Percentiles rank a stretch among this genome's conserved stretches.
Evolutionary conservation across 1,284 basidiomycete species (phyloP).

Genomic region (Cutaneotrichosporon cyanovorans): DNA sequence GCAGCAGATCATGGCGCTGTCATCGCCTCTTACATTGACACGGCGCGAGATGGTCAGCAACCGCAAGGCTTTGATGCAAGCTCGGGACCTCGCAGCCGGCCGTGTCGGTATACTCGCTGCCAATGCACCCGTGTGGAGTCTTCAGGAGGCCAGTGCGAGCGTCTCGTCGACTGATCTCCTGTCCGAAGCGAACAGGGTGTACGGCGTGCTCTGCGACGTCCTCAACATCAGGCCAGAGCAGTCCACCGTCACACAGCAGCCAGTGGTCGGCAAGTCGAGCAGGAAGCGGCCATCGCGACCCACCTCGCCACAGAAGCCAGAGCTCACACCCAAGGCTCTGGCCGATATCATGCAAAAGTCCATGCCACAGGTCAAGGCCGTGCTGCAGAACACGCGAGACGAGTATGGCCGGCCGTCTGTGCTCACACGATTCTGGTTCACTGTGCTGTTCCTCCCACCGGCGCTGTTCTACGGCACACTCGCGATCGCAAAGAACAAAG

Average conservation of each 20-base stretch:
- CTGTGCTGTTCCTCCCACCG: constrained; percentile 43
- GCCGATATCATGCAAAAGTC: constrained; percentile 28
- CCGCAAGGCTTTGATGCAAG: constrained; percentile 22
- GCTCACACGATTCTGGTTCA: constrained; percentile 43
- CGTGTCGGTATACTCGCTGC: constrained; percentile 38
- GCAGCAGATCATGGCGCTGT: constrained; percentile 22
- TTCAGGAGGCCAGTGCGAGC: constrained; percentile 1
- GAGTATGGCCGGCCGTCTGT: constrained; percentile 34
- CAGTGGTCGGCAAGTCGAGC: background rate
- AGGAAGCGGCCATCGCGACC: background rate
- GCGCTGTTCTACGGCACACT: constrained; percentile 23
- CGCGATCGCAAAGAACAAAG: constrained; percentile 33
- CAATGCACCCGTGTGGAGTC: constrained; percentile 34
- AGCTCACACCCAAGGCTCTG: constrained; percentile 22
- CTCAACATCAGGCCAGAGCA: constrained; percentile 23
- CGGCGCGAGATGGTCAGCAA: constrained; percentile 39
- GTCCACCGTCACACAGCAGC: constrained; percentile 4
- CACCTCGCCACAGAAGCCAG: background rate
- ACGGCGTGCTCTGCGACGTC: constrained; percentile 30
- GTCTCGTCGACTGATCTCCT: constrained; percentile 14
- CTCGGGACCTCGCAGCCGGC: constrained; percentile 29
- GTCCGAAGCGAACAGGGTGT: constrained; percentile 35
- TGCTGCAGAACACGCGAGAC: constrained; percentile 20
- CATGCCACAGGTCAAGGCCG: constrained; percentile 23
- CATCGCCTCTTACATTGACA: constrained; percentile 38